phyloP scores from a whole-genome alignment of 75 land plant species.

The Cryptomeria japonica region DNA sequence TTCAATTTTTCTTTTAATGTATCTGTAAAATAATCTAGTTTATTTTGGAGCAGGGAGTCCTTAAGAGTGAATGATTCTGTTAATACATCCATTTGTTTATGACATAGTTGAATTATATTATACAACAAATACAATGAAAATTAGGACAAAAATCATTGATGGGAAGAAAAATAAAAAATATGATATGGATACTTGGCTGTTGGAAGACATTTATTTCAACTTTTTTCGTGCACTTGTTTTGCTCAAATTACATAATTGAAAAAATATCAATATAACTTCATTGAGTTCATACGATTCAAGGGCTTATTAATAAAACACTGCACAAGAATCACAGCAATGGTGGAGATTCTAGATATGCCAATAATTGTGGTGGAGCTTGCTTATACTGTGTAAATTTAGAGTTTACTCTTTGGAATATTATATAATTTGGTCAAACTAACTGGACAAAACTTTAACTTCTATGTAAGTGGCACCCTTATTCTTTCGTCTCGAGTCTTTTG shows the following conservation, averaged over 20 bases:
- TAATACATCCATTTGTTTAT: not conserved
- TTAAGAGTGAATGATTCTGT: not conserved
- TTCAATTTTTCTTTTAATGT: not conserved
- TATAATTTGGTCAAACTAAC: not conserved
- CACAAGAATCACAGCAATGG: not conserved
- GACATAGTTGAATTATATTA: not conserved
- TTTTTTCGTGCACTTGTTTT: not conserved
- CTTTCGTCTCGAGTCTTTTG: not conserved
- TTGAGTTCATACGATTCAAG: not conserved
- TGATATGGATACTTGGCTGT: not conserved
- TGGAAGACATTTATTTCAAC: not conserved
- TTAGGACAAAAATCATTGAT: not conserved
- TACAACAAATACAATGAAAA: not conserved
- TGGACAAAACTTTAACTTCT: not conserved
- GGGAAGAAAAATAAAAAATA: not conserved
- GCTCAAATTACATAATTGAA: not conserved
- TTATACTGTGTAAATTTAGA: not conserved
- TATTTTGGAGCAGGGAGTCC: not conserved
- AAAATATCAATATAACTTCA: not conserved
- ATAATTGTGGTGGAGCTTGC: not conserved
- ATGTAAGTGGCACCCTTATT: not conserved
- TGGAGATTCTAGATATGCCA: not conserved
- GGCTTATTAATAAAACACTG: not conserved
- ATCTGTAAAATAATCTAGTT: conserved; percentile 17
- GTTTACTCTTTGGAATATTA: not conserved